Conservation (phyloP, 129 eudicot genomes). For the Dittrichia graveolens region DNA sequence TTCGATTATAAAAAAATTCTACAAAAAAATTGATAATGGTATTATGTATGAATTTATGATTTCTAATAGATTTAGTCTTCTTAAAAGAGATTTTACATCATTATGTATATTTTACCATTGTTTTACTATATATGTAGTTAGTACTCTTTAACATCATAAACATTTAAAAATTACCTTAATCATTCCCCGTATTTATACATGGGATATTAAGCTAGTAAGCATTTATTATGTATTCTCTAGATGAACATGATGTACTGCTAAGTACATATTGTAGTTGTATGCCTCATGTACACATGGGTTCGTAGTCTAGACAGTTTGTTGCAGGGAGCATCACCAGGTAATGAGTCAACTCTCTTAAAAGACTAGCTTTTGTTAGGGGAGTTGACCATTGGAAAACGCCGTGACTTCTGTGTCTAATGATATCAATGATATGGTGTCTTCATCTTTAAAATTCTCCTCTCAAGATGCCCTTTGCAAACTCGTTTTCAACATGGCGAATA, state of each 20-base stretch:
- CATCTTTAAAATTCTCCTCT: constrained; percentile 91
- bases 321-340: constrained; percentile 36
- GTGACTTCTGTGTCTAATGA: constrained; percentile 81
- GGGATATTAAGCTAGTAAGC: too few relatives aligned
- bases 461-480: constrained; percentile 90
- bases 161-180: too few relatives aligned
- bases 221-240: constrained; percentile 25
- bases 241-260: constrained; percentile 17
- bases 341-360: constrained; percentile 53
- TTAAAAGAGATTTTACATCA: too few relatives aligned
- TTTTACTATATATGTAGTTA: too few relatives aligned
- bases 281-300: constrained; percentile 4
- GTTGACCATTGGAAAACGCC: constrained; percentile 80
- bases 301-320: constrained; percentile 34
- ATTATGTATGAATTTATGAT: too few relatives aligned
- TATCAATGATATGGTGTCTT: constrained; percentile 49
- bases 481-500: constrained; percentile 82
- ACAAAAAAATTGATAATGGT: too few relatives aligned
- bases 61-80: too few relatives aligned
- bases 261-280: constrained; percentile 7
- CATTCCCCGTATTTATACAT: too few relatives aligned
- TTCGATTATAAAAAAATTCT: too few relatives aligned
- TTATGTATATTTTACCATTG: too few relatives aligned
- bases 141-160: too few relatives aligned
- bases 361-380: constrained; percentile 88